A percentile compares a stretch with the other conserved stretches of the same genome.
These are phyloP conservation scores for Astragalus membranaceus DNA, from an alignment of 306 rosid genomes.

Conservation along the genomic window DNA sequence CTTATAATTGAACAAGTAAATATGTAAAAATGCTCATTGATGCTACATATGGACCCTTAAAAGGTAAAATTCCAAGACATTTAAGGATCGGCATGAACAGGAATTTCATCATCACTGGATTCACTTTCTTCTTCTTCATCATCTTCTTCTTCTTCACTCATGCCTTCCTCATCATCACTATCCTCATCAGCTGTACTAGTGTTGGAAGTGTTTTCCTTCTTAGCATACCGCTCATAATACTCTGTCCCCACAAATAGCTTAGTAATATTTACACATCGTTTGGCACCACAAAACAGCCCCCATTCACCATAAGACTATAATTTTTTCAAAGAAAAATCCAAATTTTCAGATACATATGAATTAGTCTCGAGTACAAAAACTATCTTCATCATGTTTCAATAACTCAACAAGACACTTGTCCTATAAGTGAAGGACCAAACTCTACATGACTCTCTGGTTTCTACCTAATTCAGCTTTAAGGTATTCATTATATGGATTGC, in stretches of 20 bases:
- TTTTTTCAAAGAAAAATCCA: neutral
- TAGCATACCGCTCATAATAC: slow-evolving; percentile 90
- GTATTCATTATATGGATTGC: neutral
- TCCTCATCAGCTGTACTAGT: slow-evolving; percentile 61
- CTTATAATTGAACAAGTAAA: slow-evolving; percentile 26
- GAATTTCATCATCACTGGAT: slow-evolving; percentile 83
- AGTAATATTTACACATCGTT: slow-evolving; percentile 3
- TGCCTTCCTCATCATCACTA: slow-evolving; percentile 68
- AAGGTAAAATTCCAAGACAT: slow-evolving; percentile 9
- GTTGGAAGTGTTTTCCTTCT: slow-evolving; percentile 58
- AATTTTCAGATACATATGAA: slow-evolving; percentile 3
- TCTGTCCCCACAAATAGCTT: slow-evolving; percentile 49
- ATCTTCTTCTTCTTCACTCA: slow-evolving; percentile 59
- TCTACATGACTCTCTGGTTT: slow-evolving; percentile 4
- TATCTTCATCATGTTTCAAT: neutral
- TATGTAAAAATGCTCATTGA: slow-evolving; percentile 24
- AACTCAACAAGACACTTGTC: neutral
- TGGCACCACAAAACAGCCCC: slow-evolving; percentile 13
- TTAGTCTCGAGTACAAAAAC: neutral
- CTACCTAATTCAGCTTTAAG: neutral
- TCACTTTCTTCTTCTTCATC: slow-evolving; percentile 70
- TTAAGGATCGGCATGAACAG: slow-evolving; percentile 82
- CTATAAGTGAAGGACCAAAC: neutral
- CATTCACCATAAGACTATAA: neutral
- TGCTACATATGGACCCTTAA: slow-evolving; percentile 32